Conservation (phyloP, 257 asterid genomes). For the Penstemon eatonii region DNA sequence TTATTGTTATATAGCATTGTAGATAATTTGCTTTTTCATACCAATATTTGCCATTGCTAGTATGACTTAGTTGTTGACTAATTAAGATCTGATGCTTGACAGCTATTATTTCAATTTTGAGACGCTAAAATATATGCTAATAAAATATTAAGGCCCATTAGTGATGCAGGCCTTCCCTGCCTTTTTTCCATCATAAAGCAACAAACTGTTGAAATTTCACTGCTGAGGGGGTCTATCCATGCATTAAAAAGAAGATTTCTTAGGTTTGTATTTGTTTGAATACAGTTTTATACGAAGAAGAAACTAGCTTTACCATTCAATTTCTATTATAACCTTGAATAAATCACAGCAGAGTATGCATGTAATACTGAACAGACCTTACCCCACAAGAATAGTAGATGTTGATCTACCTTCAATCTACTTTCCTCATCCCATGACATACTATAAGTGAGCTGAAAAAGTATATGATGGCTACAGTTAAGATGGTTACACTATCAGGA, state of each 20-base stretch:
- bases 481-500: neutral
- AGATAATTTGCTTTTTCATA: conserved; percentile 9
- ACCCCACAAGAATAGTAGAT: neutral
- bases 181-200: conserved; percentile 5
- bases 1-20: conserved; percentile 12
- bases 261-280: conserved; percentile 7
- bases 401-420: neutral
- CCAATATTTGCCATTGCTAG: conserved; percentile 2
- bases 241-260: neutral
- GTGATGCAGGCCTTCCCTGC: conserved; percentile 15
- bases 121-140: conserved; percentile 19
- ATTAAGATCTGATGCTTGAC: neutral
- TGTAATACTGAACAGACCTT: neutral
- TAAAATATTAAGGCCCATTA: neutral
- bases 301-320: conserved; percentile 6
- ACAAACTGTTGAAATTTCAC: neutral
- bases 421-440: neutral
- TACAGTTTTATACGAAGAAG: neutral
- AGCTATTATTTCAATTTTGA: neutral
- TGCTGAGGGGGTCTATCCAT: neutral
- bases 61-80: neutral
- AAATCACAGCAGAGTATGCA: neutral
- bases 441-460: neutral
- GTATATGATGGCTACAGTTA: neutral
- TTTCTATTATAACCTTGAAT: neutral